These are phyloP conservation scores for Parsonsia alboflavescens DNA, from an alignment of 257 asterid species.

Conservation along the genomic window DNA sequence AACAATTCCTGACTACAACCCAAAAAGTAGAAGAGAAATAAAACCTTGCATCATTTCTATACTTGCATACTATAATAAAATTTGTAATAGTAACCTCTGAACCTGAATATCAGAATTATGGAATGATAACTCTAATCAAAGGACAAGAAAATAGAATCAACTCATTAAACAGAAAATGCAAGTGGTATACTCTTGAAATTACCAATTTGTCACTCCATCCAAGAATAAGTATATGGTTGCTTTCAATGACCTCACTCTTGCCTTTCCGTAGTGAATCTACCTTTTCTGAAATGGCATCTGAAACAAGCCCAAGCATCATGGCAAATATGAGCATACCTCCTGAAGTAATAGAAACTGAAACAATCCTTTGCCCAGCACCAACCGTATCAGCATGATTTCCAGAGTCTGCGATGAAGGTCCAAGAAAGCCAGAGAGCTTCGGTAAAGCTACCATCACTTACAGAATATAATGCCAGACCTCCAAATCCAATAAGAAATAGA, in stretches of 20 bases:
- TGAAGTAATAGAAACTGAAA: constrained; percentile 87
- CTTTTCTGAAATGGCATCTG: constrained; percentile 97
- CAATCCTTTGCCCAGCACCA: constrained; percentile 84
- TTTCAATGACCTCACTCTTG: constrained; percentile 94
- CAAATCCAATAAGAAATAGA: constrained; percentile 85
- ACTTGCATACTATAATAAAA: background rate
- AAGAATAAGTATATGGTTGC: constrained; percentile 88
- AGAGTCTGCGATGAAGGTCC: constrained; percentile 95
- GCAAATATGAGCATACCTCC: constrained; percentile 99
- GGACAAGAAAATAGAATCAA: background rate
- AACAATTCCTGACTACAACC: background rate
- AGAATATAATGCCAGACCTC: constrained; percentile 90
- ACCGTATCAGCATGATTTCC: constrained; percentile 93
- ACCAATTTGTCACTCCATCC: constrained; percentile 99
- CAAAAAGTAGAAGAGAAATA: background rate
- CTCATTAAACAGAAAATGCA: background rate
- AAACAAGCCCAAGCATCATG: constrained; percentile 98
- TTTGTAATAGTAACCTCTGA: background rate
- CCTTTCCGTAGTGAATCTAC: constrained; percentile 96
- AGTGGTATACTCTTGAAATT: constrained; percentile 21
- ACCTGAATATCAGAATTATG: background rate
- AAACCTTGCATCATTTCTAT: background rate
- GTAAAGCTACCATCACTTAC: constrained; percentile 84
- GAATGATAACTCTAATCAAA: background rate
- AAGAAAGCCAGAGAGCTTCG: constrained; percentile 96